A percentile compares a stretch with the other conserved stretches of the same genome.
phyloP scores from a whole-genome alignment of 1,284 basidiomycete species.

The Heliocybe sulcata region DNA sequence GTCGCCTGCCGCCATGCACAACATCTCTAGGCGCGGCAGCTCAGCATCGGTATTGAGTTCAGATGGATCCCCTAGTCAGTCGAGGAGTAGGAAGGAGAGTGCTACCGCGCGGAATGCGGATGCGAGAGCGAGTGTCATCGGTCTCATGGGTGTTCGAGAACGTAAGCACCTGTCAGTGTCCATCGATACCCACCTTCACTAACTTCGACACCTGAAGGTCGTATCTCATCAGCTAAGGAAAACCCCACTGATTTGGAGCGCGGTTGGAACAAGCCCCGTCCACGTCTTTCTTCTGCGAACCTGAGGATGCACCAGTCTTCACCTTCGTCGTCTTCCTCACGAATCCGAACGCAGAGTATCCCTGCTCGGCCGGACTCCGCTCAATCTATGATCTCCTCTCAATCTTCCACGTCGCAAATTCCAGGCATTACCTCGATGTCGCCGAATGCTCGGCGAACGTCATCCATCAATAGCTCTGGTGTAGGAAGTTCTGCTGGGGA shows the following conservation, averaged over 20 bases:
- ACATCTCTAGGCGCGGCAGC: conserved; percentile 11
- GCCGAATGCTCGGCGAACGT: conserved; percentile 25
- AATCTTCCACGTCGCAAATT: not conserved
- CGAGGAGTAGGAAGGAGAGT: conserved; percentile 22
- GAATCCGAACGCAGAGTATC: conserved; percentile 17
- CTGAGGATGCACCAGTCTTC: conserved; percentile 15
- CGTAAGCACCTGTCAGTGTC: conserved; percentile 24
- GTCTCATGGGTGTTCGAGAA: conserved; percentile 39
- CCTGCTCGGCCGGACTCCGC: conserved; percentile 18
- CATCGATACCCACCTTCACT: not conserved
- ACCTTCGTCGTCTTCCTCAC: conserved; percentile 15
- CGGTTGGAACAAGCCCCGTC: conserved; percentile 47
- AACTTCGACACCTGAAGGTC: conserved; percentile 32
- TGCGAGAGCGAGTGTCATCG: conserved; percentile 33
- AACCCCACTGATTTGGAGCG: conserved; percentile 42
- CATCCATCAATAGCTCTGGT: conserved; percentile 20
- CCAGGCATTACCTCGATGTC: not conserved
- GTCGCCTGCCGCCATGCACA: not conserved
- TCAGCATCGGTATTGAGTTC: conserved; percentile 9
- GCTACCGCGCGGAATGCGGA: conserved; percentile 29
- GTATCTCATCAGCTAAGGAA: conserved; percentile 29
- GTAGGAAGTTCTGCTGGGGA: conserved; percentile 18
- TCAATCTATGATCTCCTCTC: not conserved
- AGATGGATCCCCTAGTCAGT: not conserved
- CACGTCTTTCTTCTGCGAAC: conserved; percentile 19